These are phyloP conservation scores for Takashimella koratensis DNA, from an alignment of 1,284 basidiomycete species.

Conservation along the genomic window DNA sequence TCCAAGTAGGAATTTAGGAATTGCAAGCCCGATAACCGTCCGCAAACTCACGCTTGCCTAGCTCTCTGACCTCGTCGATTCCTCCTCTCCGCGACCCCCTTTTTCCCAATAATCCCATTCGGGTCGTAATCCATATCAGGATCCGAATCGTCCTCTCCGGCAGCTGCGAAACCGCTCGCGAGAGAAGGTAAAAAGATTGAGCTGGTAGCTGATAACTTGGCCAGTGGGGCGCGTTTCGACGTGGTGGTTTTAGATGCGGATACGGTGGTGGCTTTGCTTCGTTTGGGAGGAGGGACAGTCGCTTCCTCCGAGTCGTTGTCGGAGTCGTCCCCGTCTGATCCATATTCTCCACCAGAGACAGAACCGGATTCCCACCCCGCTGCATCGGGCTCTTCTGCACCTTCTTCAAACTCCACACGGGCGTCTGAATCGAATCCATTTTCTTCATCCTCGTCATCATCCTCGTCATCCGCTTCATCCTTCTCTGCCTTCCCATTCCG, in stretches of 20 bases:
- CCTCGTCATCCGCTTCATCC: conserved; percentile 21
- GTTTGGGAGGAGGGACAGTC: conserved; percentile 22
- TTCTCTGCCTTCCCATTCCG: conserved; percentile 28
- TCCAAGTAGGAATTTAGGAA: no score
- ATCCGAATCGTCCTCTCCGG: conserved; percentile 71
- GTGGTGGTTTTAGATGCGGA: conserved; percentile 10
- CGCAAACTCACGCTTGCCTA: conserved; percentile 71
- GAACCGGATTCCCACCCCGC: conserved; percentile 59
- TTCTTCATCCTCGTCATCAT: conserved; percentile 27
- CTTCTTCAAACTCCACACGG: conserved; percentile 2
- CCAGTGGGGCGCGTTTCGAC: conserved; percentile 17
- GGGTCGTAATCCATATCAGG: conserved; percentile 65
- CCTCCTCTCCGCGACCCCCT: conserved; percentile 60
- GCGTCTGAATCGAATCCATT: conserved; percentile 9
- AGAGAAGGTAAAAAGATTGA: conserved; percentile 87
- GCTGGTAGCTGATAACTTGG: conserved; percentile 16
- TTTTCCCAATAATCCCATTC: conserved; percentile 51
- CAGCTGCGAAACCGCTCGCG: conserved; percentile 74
- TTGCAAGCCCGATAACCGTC: background rate
- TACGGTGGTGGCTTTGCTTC: conserved; percentile 16
- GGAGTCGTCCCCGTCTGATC: conserved; percentile 14
- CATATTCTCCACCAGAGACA: conserved; percentile 27
- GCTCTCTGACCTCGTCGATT: conserved; percentile 90
- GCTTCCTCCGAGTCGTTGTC: conserved; percentile 32
- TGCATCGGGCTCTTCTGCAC: conserved; percentile 46